Evolutionary conservation across 1,284 basidiomycete genomes (phyloP).

Genomic region (Psilocybe mexicana): DNA sequence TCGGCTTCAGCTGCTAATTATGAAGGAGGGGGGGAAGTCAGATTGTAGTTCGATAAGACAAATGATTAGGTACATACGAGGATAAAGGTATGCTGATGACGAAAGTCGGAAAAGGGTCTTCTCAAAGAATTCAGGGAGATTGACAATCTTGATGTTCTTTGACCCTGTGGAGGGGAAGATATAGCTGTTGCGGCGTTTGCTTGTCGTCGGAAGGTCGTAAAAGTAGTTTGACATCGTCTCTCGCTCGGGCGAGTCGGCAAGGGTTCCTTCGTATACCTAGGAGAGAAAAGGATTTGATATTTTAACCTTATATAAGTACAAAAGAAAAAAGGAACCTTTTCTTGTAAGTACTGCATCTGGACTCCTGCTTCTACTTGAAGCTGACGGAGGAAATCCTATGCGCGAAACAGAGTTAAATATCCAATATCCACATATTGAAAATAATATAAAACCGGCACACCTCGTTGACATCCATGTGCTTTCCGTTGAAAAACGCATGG

Average conservation of each 20-base stretch:
- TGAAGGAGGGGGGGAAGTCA: not conserved
- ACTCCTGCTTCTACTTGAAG: slow-evolving; percentile 64
- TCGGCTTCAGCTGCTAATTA: slow-evolving; percentile 35
- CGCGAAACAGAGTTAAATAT: not conserved
- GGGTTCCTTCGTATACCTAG: slow-evolving; percentile 64
- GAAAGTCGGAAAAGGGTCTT: slow-evolving; percentile 38
- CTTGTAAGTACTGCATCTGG: slow-evolving; percentile 72
- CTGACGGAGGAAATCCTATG: slow-evolving; percentile 64
- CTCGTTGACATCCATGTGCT: slow-evolving; percentile 69
- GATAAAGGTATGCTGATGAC: slow-evolving; percentile 60
- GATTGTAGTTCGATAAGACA: not conserved
- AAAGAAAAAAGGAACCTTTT: slow-evolving; percentile 48
- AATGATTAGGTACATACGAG: slow-evolving; percentile 40
- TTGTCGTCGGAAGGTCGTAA: slow-evolving; percentile 83
- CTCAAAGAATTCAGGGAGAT: slow-evolving; percentile 50
- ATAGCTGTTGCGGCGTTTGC: slow-evolving; percentile 68
- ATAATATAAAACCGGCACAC: slow-evolving; percentile 44
- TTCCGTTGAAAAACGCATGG: slow-evolving; percentile 88
- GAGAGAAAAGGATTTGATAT: not conserved
- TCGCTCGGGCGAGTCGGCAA: slow-evolving; percentile 55
- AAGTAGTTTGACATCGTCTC: slow-evolving; percentile 73
- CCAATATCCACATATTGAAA: not conserved
- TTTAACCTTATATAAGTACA: slow-evolving; percentile 1
- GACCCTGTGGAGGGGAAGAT: slow-evolving; percentile 55
- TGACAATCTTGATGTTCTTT: slow-evolving; percentile 50